Evolutionary conservation across 1,284 basidiomycete species (phyloP).

Genomic region (Tilletia caries): DNA sequence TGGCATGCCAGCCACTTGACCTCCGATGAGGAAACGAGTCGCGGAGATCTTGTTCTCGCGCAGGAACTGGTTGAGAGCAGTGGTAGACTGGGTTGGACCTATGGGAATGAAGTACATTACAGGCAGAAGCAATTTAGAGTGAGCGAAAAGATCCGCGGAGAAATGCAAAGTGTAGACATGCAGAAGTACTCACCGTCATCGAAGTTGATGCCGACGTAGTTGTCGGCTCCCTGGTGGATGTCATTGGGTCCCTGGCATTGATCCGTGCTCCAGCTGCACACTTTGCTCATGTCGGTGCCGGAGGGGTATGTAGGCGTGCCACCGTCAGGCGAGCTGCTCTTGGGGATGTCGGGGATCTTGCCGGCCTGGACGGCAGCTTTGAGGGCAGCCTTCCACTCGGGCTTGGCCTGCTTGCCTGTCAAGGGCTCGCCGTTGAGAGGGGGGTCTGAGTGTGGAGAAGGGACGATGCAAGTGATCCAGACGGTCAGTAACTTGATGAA

Average conservation of each 20-base stretch:
- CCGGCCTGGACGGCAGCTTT: constrained; percentile 56
- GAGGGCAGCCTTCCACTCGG: constrained; percentile 8
- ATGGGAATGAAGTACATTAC: too few relatives aligned
- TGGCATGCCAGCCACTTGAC: constrained; percentile 62
- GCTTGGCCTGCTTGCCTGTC: not conserved
- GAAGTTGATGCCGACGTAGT: constrained; percentile 35
- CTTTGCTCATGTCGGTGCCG: constrained; percentile 30
- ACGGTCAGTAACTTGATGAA: not conserved
- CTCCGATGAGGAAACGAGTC: constrained; percentile 80
- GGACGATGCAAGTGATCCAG: not conserved
- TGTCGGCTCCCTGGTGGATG: constrained; percentile 40
- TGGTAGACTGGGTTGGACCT: too few relatives aligned
- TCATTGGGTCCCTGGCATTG: constrained; percentile 40
- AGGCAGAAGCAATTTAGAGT: too few relatives aligned
- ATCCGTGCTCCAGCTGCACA: constrained; percentile 42
- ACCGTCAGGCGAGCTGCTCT: constrained; percentile 53
- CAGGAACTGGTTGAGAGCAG: too few relatives aligned
- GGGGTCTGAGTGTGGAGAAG: not conserved
- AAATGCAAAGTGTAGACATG: not conserved
- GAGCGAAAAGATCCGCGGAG: too few relatives aligned
- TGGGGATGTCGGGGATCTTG: constrained; percentile 69
- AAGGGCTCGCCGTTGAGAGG: not conserved
- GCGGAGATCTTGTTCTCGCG: constrained; percentile 48
- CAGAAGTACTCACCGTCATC: constrained; percentile 69
- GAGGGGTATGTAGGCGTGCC: constrained; percentile 32